Evolutionary conservation across 352 stramenopile species (phyloP), one percentile per base, ranked within the genome.

Genomic region (Globisporangium nagaii): DNA sequence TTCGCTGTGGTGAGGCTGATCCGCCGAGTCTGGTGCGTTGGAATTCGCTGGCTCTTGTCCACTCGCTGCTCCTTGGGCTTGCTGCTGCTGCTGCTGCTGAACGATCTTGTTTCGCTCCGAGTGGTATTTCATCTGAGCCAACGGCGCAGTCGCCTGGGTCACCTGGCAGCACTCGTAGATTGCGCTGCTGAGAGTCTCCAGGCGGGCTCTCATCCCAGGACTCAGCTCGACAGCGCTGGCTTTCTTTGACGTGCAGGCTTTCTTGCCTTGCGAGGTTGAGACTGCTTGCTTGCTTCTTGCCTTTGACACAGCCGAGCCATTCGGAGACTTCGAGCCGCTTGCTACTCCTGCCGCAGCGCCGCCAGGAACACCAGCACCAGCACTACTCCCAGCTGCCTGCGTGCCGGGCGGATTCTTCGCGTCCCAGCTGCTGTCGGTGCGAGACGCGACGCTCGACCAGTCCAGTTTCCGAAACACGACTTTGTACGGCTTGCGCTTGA

Each of bases 401-500:
- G 3, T 39, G 6, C 34, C 34, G 9, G 34, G 4, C 17, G 34
- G 12, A 12, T 39, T 12, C 34, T 39, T 39, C 11, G 43, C 25
- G 43, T 37, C 48, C 49, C 66, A 73, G 32, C 73, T 78, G 28
- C 75, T 84, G 43, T 84, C 70, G 1, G 75, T 88, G 60, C 85
- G 84, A 15, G 78, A 65, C 2, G 52, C n/a, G 37, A 88, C 71
- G 4, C 55, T 58, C 0, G 75, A 84, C 78, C 75, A 88, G 44
- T 88, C 69, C 4, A 86, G 49, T 35, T 80, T 81, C 36, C 69
- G 61, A 35, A 88, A 86, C 6, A 88, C 75, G 20, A 86, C 67
- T 53, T 85, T 80, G 62, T 80, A 80, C 15, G 70, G 78, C 41
- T 88, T 88, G n/a, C 75, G 73, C 53, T 79, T 84, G 31, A 88